Evolutionary conservation across 208 protist genomes (phyloP).

Genomic region (Trichomonas gallinae): DNA sequence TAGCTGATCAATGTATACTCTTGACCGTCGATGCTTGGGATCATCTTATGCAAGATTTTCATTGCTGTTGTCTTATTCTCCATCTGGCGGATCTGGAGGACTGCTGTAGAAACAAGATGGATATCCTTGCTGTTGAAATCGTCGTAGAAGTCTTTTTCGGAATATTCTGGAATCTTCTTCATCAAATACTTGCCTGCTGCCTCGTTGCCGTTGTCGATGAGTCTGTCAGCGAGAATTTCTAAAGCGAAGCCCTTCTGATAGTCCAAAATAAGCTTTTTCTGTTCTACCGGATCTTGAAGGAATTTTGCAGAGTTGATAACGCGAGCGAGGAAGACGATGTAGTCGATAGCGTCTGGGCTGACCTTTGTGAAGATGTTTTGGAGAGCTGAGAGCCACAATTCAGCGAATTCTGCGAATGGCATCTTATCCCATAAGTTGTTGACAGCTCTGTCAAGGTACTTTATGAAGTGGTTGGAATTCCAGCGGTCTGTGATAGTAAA

Average conservation of each 20-base stretch:
- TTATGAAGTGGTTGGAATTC: neutral
- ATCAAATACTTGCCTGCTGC: neutral
- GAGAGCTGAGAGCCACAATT: neutral
- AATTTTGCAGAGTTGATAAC: neutral
- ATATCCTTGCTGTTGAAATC: neutral
- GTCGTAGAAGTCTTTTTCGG: neutral
- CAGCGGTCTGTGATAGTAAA: neutral
- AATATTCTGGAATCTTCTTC: neutral
- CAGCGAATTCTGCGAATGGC: neutral
- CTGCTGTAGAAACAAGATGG: neutral
- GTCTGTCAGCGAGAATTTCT: neutral
- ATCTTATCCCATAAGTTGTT: neutral
- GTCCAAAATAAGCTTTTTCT: neutral
- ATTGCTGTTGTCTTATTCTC: neutral
- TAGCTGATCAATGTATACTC: neutral
- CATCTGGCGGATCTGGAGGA: neutral
- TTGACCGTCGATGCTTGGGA: neutral
- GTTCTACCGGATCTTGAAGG: neutral
- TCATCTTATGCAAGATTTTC: neutral
- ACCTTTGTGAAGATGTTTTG: neutral
- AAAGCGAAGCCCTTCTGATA: neutral
- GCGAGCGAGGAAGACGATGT: neutral
- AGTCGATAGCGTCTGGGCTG: neutral
- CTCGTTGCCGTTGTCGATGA: neutral
- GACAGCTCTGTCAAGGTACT: neutral